A percentile compares a stretch with the other conserved stretches of the same genome.
phyloP scores from a whole-genome alignment of 2,329 filamentous ascomycete species.

The Phialocephala subalpina region DNA sequence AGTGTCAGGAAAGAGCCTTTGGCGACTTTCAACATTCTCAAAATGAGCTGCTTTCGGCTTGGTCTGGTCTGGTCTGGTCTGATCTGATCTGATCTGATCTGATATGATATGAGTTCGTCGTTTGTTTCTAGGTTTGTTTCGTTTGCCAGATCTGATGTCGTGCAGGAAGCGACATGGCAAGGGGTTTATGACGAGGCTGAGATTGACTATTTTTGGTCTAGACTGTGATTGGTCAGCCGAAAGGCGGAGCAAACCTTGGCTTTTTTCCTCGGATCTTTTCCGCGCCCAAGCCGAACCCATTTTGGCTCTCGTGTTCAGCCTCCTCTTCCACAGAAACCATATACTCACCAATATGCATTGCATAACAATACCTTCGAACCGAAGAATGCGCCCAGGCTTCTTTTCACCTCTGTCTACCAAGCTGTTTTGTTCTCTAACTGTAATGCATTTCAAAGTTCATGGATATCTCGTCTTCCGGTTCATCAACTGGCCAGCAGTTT shows the following conservation, averaged over 20 bases:
- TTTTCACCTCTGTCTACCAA: not conserved
- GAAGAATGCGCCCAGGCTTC: not conserved
- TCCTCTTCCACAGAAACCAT: no score
- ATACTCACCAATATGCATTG: no score
- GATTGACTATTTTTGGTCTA: not conserved
- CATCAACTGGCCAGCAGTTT: not conserved
- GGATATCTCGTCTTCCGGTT: not conserved
- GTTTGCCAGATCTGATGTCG: slow-evolving; percentile 1
- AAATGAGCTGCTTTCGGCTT: not conserved
- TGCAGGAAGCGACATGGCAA: not conserved
- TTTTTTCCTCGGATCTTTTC: not conserved
- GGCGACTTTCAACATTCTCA: not conserved
- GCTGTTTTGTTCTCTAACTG: not conserved
- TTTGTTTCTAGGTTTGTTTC: not conserved
- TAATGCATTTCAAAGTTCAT: not conserved
- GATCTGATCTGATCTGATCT: not conserved
- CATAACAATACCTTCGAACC: not conserved
- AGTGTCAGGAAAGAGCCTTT: not conserved
- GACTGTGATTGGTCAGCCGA: not conserved
- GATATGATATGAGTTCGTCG: not conserved
- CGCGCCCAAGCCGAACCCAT: not conserved
- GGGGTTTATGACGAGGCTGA: not conserved
- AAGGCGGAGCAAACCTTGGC: not conserved
- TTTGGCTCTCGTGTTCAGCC: not conserved
- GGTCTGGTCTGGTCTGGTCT: not conserved